Conservation (phyloP, 202 grass and related monocot genomes). For the Elaeis oleifera region DNA sequence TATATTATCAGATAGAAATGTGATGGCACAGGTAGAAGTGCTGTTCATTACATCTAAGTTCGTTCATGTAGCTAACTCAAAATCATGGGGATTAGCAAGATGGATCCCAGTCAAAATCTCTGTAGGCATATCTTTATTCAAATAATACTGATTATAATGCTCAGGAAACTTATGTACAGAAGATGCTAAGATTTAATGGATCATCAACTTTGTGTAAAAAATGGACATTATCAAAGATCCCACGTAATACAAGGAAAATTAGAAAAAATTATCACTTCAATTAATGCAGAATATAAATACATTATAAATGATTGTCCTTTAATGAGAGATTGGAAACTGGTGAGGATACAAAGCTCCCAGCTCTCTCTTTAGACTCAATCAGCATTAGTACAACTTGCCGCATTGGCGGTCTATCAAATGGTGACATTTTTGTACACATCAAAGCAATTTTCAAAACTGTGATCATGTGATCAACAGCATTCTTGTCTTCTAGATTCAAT, state of each 20-base stretch:
- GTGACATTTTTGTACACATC: constrained; percentile 76
- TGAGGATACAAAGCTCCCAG: constrained; percentile 46
- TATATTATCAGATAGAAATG: too few species aligned
- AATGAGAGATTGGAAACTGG: constrained; percentile 64
- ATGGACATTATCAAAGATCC: constrained; percentile 8
- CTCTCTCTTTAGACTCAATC: constrained; percentile 77
- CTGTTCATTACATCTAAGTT: too few species aligned
- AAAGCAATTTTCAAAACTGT: constrained; percentile 89
- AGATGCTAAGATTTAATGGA: too few species aligned
- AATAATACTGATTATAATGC: too few species aligned
- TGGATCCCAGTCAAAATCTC: too few species aligned
- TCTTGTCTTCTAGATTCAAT: constrained; percentile 59
- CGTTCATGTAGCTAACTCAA: too few species aligned
- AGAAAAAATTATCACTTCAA: constrained; percentile 30
- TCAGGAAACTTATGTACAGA: too few species aligned
- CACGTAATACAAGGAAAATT: constrained; percentile 25
- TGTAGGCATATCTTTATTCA: too few species aligned
- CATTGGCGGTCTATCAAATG: constrained; percentile 80
- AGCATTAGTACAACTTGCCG: constrained; percentile 95
- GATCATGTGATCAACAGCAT: constrained; percentile 69
- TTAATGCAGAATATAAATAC: constrained; percentile 37
- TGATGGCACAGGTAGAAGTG: too few species aligned
- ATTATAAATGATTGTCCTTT: constrained; percentile 55
- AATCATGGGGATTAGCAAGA: too few species aligned
- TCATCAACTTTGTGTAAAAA: too few species aligned